phyloP scores from a whole-genome alignment of 345 rosid species.

The Euphorbia peplus region DNA sequence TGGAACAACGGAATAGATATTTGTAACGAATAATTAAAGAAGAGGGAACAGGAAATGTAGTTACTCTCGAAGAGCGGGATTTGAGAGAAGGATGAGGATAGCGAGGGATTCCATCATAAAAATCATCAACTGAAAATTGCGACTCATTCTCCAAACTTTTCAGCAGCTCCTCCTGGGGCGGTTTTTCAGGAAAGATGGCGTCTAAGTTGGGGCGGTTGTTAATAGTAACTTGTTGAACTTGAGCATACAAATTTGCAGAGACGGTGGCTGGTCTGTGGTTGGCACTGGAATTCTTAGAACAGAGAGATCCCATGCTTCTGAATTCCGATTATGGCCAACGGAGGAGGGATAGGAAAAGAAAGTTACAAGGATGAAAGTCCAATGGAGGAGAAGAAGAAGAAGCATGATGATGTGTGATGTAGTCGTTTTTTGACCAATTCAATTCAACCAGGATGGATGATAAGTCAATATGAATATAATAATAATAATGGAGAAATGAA shows the following conservation, averaged over 20 bases:
- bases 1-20: too few relatives aligned
- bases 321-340: background rate
- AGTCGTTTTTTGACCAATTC: background rate
- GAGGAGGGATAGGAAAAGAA: background rate
- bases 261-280: background rate
- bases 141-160: slow-evolving; percentile 26
- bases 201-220: slow-evolving; percentile 13
- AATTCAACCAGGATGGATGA: too few relatives aligned
- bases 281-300: background rate
- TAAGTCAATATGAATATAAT: too few relatives aligned
- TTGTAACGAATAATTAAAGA: too few relatives aligned
- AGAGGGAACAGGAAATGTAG: too few relatives aligned
- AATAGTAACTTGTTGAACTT: background rate
- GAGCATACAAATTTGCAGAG: background rate
- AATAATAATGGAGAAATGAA: too few relatives aligned
- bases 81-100: slow-evolving; percentile 33
- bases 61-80: slow-evolving; percentile 52
- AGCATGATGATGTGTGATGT: too few relatives aligned
- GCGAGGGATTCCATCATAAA: slow-evolving; percentile 75
- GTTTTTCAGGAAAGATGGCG: slow-evolving; percentile 16
- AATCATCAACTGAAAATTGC: slow-evolving; percentile 36
- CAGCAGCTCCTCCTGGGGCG: slow-evolving; percentile 2
- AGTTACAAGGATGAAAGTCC: background rate
- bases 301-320: slow-evolving; percentile 17
- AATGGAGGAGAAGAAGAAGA: background rate